phyloP scores from a whole-genome alignment of 176 grass and related monocot genomes.

The Metroxylon sagu region DNA sequence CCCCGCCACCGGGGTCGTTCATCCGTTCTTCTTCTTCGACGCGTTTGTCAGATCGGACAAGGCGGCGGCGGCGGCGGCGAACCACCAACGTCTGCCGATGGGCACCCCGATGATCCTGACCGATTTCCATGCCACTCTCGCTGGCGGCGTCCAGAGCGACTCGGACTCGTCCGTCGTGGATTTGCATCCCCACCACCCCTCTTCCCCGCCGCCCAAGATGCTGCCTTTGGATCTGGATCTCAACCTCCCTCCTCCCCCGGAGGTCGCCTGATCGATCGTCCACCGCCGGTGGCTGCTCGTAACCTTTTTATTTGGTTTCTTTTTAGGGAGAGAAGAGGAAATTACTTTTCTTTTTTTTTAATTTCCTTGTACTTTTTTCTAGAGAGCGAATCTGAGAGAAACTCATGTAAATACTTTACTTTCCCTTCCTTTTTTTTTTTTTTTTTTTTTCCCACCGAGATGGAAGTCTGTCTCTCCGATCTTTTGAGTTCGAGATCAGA shows the following conservation, averaged over 20 bases:
- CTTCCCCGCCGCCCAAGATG: slow-evolving; percentile 16
- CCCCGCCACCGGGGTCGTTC: neutral
- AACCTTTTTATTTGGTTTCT: slow-evolving; percentile 7
- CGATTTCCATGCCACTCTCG: neutral
- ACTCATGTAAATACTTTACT: no score
- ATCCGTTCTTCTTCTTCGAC: slow-evolving; percentile 24
- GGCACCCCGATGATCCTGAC: neutral
- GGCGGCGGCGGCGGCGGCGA: slow-evolving; percentile 10
- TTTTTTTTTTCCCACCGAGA: no score
- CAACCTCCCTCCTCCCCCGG: slow-evolving; percentile 54
- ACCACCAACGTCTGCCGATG: neutral
- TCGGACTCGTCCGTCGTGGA: slow-evolving; percentile 75
- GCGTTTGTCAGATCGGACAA: slow-evolving; percentile 18
- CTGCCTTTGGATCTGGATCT: slow-evolving; percentile 63
- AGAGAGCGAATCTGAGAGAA: no score
- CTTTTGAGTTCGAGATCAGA: no score
- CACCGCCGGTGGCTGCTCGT: slow-evolving; percentile 24
- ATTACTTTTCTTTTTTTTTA: slow-evolving; percentile 15
- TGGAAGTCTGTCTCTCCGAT: no score
- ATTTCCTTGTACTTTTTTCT: slow-evolving; percentile 1
- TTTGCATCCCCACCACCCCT: neutral
- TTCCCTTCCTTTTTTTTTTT: no score
- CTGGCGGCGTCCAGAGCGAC: slow-evolving; percentile 44
- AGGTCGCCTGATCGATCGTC: slow-evolving; percentile 12
- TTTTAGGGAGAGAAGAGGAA: slow-evolving; percentile 30